Evolutionary conservation across 2,329 filamentous ascomycete species (phyloP).

Genomic region (Xylariaceae sp.): DNA sequence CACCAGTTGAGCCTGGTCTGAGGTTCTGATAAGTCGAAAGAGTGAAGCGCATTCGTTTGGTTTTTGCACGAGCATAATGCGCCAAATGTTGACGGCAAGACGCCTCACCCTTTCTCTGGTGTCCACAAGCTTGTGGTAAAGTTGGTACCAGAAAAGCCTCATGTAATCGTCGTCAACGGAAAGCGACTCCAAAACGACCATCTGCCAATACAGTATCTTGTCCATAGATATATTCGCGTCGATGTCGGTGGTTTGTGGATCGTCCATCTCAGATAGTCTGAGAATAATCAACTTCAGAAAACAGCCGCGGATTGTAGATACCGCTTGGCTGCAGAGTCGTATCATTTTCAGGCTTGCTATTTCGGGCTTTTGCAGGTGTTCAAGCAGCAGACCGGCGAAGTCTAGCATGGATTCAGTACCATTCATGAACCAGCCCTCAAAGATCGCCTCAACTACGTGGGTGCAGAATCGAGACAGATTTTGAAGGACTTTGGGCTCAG

Average conservation of each 20-base stretch:
- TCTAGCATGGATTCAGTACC: constrained; percentile 80
- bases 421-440: constrained; percentile 94
- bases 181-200: constrained; percentile 74
- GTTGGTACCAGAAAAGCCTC: constrained; percentile 82
- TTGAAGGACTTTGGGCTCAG: constrained; percentile 76
- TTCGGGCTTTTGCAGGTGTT: constrained; percentile 83
- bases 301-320: constrained; percentile 67
- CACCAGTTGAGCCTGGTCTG: constrained; percentile 66
- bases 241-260: constrained; percentile 51
- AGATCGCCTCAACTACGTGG: constrained; percentile 84
- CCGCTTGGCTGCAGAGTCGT: constrained; percentile 80
- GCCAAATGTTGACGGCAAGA: constrained; percentile 77
- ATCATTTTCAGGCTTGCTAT: constrained; percentile 78
- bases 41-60: constrained; percentile 73
- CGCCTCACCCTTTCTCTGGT: constrained; percentile 60
- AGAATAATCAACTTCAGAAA: constrained; percentile 77
- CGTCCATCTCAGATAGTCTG: constrained; percentile 76
- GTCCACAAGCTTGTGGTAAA: constrained; percentile 84
- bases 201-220: constrained; percentile 93
- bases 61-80: constrained; percentile 91
- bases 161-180: constrained; percentile 76
- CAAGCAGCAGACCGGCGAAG: constrained; percentile 76
- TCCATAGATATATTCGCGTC: constrained; percentile 70
- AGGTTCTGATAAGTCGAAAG: constrained; percentile 63
- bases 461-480: constrained; percentile 77